Percentiles rank a stretch among this genome's conserved stretches.
Conservation (phyloP, 257 asterid species). For the Echites panduratus region DNA sequence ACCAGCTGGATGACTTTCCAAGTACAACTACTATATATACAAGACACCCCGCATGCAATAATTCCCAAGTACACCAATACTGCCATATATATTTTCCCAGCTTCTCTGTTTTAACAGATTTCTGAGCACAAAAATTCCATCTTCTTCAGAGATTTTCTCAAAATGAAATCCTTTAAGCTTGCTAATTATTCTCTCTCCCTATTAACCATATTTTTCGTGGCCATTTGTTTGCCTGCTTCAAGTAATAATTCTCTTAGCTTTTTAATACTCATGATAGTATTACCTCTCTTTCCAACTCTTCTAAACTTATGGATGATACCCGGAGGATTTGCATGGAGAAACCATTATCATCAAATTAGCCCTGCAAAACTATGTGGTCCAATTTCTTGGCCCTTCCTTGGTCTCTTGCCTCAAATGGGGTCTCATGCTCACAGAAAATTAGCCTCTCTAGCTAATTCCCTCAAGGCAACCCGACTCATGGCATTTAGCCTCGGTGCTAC, state of each 20-base stretch:
- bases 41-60: slow-evolving; percentile 27
- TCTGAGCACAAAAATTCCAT: background rate
- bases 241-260: slow-evolving; percentile 14
- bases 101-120: background rate
- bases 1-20: slow-evolving; percentile 23
- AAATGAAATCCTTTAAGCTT: slow-evolving; percentile 33
- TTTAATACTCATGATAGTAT: slow-evolving; percentile 15
- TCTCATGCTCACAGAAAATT: slow-evolving; percentile 48
- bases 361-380: slow-evolving; percentile 38
- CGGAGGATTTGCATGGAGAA: slow-evolving; percentile 62
- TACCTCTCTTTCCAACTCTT: slow-evolving; percentile 22
- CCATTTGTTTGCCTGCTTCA: slow-evolving; percentile 10
- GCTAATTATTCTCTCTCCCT: slow-evolving; percentile 18
- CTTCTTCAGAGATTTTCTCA: background rate
- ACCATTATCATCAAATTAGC: slow-evolving; percentile 22
- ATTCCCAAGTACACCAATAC: slow-evolving; percentile 17
- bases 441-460: slow-evolving; percentile 33
- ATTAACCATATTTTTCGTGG: slow-evolving; percentile 26
- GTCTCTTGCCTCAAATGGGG: slow-evolving; percentile 49
- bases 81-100: background rate
- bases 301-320: slow-evolving; percentile 21
- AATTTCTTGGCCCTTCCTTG: slow-evolving; percentile 41
- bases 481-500: slow-evolving; percentile 44
- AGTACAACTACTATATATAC: slow-evolving; percentile 35
- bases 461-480: slow-evolving; percentile 45